phyloP scores from a whole-genome alignment of 306 rosid species.

The Vigna trinervia region DNA sequence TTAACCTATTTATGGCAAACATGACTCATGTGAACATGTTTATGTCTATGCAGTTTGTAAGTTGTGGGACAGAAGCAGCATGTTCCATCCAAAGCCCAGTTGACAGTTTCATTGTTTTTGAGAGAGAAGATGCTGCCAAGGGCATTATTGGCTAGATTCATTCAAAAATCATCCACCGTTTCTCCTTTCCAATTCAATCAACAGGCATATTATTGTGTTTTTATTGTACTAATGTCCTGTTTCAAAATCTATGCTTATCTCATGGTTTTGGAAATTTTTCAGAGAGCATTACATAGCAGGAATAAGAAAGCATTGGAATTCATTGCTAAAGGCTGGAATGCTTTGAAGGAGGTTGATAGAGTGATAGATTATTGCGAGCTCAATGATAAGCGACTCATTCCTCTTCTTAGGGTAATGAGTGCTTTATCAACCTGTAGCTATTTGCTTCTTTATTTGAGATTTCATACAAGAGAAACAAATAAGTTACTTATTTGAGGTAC shows the following conservation, averaged over 20 bases:
- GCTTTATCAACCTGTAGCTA: background rate
- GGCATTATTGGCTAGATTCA: slow-evolving; percentile 49
- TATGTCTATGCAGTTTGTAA: background rate
- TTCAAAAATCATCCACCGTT: slow-evolving; percentile 32
- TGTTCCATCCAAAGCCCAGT: background rate
- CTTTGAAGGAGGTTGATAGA: slow-evolving; percentile 90
- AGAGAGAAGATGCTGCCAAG: slow-evolving; percentile 50
- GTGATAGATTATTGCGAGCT: slow-evolving; percentile 84
- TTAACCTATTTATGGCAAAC: background rate
- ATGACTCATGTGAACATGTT: background rate
- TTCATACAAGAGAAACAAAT: slow-evolving; percentile 36
- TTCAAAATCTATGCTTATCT: slow-evolving; percentile 4
- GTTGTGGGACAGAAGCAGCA: background rate
- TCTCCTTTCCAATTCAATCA: slow-evolving; percentile 63
- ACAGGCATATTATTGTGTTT: slow-evolving; percentile 42
- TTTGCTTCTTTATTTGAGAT: slow-evolving; percentile 30
- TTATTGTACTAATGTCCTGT: background rate
- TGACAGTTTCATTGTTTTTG: background rate
- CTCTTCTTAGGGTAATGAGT: slow-evolving; percentile 69
- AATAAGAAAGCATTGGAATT: slow-evolving; percentile 88
- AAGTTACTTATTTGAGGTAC: slow-evolving; percentile 32
- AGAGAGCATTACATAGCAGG: slow-evolving; percentile 83
- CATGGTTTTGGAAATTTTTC: slow-evolving; percentile 11
- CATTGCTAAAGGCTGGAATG: slow-evolving; percentile 89
- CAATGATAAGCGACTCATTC: slow-evolving; percentile 82